phyloP scores from a whole-genome alignment of 768 basidiomycete genomes.

The Chalciporus sphaerocephalus region DNA sequence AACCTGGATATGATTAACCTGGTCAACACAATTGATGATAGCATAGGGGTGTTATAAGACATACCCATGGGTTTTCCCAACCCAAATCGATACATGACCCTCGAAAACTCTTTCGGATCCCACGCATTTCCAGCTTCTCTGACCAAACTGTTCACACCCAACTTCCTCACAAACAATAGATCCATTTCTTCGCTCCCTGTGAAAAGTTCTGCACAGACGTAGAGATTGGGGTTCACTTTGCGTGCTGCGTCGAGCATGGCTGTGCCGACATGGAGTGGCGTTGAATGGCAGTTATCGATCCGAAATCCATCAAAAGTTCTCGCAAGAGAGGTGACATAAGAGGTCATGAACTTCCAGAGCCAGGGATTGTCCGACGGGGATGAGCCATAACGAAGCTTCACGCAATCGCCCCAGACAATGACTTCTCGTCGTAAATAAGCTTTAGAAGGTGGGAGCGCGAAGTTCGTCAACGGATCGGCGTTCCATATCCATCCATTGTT shows the following conservation, averaged over 20 bases:
- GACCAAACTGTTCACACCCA: conserved; percentile 92
- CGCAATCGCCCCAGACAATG: conserved; percentile 97
- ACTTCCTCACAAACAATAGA: conserved; percentile 79
- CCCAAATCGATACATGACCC: conserved; percentile 84
- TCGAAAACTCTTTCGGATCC: conserved; percentile 87
- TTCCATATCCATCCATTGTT: conserved; percentile 99
- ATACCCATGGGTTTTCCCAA: conserved; percentile 88
- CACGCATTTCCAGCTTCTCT: conserved; percentile 91
- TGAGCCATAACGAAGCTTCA: conserved; percentile 92
- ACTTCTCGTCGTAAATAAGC: conserved; percentile 94
- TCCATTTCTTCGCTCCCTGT: conserved; percentile 96
- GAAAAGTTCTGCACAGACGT: conserved; percentile 95
- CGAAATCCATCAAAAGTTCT: conserved; percentile 90
- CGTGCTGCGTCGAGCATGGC: conserved; percentile 88
- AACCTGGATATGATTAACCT: conserved; percentile 45
- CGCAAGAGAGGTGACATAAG: conserved; percentile 80
- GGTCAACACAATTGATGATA: neutral
- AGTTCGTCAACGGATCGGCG: conserved; percentile 91
- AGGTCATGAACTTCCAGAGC: conserved; percentile 89
- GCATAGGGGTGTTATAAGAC: conserved; percentile 20
- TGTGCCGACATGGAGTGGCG: conserved; percentile 95
- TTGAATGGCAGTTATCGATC: conserved; percentile 98
- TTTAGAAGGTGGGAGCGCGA: conserved; percentile 88
- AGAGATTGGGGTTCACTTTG: conserved; percentile 85
- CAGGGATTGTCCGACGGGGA: conserved; percentile 81